Base-by-base conservation (phyloP, 768 basidiomycete species). In the Leucosporidium creatinivorum region DNA sequence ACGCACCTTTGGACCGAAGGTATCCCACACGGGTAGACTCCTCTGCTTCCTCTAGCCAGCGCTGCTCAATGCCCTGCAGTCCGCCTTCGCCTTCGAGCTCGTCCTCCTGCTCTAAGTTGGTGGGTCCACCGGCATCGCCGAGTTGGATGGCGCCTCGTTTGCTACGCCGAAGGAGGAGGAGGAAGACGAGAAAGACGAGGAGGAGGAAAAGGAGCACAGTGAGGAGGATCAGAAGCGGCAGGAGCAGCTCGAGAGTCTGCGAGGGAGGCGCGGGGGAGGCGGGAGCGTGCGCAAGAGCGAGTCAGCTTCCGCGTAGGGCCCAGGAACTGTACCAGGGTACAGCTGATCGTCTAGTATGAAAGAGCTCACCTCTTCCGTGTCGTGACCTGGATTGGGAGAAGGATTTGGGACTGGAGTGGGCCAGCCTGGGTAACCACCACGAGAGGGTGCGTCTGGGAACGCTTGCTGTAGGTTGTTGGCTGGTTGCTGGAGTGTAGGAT, bases 201-300 rank as follows among this genome's bases (percentile, higher is more conserved):
- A 94, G 85, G 62, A 98, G 86, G 78, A 97, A 89, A 61, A 99
- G 84, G 72, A 98, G 89, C 8, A 91, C 91, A 28, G 90, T 88
- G 44, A 97, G 84, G 57, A 98, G 88, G 80, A 97, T 89, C 76
- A 98, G 86, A 62, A 99, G 84, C 31, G 94, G 94, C 9, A 99
- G 84, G 67, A 99, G 86, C 75, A 98, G 52, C 4, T 70, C 65
- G 39, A 76, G 65, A 13, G 72, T 72, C 70, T 72, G 58, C 2
- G 21, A 15, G 47, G 28, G 33, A 33, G 33, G 33, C 33, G 12
- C 7, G 56, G 23, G 47, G 33, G 59, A 44, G 51, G 52, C 12
- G 23, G 10, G 44, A 21, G 26, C 28, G 47, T 30, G 18, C 26
- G 44, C 54, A 18, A 28, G 7, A n/a, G 1, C 1, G n/a, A 5